Percentiles rank a stretch among this genome's conserved stretches.
These are phyloP conservation scores for Strobilomyces echinocephalus DNA, from an alignment of 768 basidiomycete genomes.

Conservation along the genomic window DNA sequence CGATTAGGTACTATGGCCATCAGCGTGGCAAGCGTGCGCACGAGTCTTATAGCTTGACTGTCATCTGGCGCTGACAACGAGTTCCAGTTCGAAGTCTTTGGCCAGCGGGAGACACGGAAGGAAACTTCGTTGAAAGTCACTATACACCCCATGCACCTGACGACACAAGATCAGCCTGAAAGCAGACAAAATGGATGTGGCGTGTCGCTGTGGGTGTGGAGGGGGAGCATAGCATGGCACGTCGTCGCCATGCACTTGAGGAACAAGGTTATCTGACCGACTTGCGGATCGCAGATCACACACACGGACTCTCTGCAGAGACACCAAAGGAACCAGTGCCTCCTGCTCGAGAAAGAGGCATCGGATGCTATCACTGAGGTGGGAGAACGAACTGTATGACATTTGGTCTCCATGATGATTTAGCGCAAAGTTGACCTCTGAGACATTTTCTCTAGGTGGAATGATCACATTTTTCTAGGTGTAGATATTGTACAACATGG, in stretches of 20 bases:
- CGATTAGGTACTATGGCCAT: neutral
- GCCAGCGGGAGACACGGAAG: constrained; percentile 17
- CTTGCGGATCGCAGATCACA: constrained; percentile 20
- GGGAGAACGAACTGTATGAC: neutral
- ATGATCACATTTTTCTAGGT: neutral
- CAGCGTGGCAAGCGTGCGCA: constrained; percentile 3
- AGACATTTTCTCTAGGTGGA: neutral
- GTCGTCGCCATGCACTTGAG: constrained; percentile 20
- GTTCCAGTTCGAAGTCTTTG: constrained; percentile 18
- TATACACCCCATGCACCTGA: constrained; percentile 27
- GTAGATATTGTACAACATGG: neutral
- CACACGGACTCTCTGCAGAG: constrained; percentile 25
- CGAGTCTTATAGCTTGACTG: neutral
- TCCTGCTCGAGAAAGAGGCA: neutral
- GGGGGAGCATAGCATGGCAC: constrained; percentile 25
- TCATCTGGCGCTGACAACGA: neutral
- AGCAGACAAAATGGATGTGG: constrained; percentile 3
- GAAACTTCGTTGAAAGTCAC: constrained; percentile 22
- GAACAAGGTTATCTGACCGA: constrained; percentile 16
- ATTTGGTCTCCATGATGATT: neutral
- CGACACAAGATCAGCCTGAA: constrained; percentile 20
- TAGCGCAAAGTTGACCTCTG: neutral
- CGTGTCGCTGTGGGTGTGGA: constrained; percentile 20
- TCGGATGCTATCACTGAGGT: neutral
- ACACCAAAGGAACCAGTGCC: constrained; percentile 15